Percentiles rank a stretch among this genome's conserved stretches.
Conservation (phyloP, 257 asterid genomes). For the Penstemon newberryi region DNA sequence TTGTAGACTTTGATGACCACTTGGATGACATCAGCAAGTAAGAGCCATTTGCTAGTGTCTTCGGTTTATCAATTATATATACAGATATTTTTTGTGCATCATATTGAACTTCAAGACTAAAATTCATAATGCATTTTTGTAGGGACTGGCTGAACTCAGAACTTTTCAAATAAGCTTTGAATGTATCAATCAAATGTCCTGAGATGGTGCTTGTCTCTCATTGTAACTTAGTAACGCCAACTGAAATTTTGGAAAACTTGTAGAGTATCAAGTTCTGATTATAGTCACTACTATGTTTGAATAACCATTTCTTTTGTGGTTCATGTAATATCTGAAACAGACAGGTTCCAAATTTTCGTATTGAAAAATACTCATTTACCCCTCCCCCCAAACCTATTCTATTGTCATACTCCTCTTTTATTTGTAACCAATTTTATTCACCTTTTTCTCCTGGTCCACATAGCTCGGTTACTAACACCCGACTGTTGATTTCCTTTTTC, state of each 20-base stretch:
- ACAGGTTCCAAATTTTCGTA: too few relatives aligned
- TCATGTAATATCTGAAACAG: too few relatives aligned
- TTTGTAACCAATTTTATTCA: too few relatives aligned
- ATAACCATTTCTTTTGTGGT: too few relatives aligned
- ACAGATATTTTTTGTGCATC: background rate
- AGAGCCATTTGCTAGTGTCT: slow-evolving; percentile 26
- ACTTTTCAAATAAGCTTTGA: background rate
- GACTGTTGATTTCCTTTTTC: too few relatives aligned
- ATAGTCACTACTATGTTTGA: too few relatives aligned
- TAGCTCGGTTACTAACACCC: too few relatives aligned
- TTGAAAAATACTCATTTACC: too few relatives aligned
- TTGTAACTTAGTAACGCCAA: background rate
- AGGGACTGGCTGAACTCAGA: slow-evolving; percentile 80
- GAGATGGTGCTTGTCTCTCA: slow-evolving; percentile 9
- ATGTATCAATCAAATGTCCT: slow-evolving; percentile 1
- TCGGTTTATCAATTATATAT: background rate
- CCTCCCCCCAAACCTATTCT: too few relatives aligned
- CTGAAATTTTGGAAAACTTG: slow-evolving; percentile 12
- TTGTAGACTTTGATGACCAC: slow-evolving; percentile 89
- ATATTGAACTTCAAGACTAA: slow-evolving; percentile 6
- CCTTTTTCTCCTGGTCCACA: too few relatives aligned
- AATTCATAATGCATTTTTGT: slow-evolving; percentile 24
- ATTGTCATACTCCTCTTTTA: too few relatives aligned
- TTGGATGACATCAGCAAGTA: slow-evolving; percentile 94
- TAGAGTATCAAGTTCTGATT: background rate